These are phyloP conservation scores for Gleditsia sinensis DNA, from an alignment of 306 rosid genomes.

Conservation along the genomic window DNA sequence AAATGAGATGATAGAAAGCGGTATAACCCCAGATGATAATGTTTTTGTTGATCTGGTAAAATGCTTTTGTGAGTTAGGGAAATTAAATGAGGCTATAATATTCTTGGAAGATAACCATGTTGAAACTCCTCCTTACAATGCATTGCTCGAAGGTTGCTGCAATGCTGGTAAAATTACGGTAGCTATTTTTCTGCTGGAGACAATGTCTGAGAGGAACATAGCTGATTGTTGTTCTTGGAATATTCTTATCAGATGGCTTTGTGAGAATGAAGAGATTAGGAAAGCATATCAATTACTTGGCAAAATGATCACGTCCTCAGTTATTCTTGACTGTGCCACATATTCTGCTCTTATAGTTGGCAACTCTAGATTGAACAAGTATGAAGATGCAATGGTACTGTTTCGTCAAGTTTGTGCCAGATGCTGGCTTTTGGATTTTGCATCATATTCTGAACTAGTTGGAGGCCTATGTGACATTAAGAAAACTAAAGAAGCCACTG, in stretches of 20 bases:
- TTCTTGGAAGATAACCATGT: constrained; percentile 62
- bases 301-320: constrained; percentile 62
- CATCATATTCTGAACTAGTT: constrained; percentile 68
- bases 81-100: constrained; percentile 61
- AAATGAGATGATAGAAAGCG: constrained; percentile 59
- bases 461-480: constrained; percentile 62
- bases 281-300: constrained; percentile 65
- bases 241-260: constrained; percentile 63
- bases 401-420: constrained; percentile 45
- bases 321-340: constrained; percentile 54
- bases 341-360: constrained; percentile 77
- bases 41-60: constrained; percentile 48
- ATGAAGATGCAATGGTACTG: constrained; percentile 59
- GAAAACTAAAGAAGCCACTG: constrained; percentile 52
- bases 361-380: constrained; percentile 59
- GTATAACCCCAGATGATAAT: constrained; percentile 35
- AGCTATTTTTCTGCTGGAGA: constrained; percentile 55
- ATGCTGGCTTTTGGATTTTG: constrained; percentile 66
- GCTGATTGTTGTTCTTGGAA: constrained; percentile 78
- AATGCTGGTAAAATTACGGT: constrained; percentile 46
- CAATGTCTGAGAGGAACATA: constrained; percentile 59
- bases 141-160: constrained; percentile 78
- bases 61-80: constrained; percentile 63
- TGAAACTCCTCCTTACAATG: constrained; percentile 70
- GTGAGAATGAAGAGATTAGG: constrained; percentile 58